These are phyloP conservation scores for Xylaria nigripes DNA, from an alignment of 495 filamentous ascomycete genomes.

Conservation along the genomic window DNA sequence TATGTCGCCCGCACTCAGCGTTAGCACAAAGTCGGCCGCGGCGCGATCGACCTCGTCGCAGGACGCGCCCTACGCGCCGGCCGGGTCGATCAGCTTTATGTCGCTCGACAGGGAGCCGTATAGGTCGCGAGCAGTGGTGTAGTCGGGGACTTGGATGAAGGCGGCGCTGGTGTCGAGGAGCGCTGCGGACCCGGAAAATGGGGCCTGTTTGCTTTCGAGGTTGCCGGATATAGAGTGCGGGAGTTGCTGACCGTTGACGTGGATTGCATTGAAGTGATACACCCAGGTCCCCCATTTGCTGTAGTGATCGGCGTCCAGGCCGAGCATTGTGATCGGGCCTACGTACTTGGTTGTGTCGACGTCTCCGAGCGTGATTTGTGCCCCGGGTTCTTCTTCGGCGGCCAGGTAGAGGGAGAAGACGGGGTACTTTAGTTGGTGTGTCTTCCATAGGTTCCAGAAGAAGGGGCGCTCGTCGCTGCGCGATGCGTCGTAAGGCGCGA, in stretches of 20 bases:
- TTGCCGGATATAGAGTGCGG: constrained; percentile 5
- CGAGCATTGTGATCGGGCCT: constrained; percentile 13
- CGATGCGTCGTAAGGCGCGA: constrained; percentile 11
- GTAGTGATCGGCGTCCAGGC: constrained; percentile 11
- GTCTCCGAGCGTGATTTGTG: constrained; percentile 29
- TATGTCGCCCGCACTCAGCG: constrained; percentile 8
- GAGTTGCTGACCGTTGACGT: constrained; percentile 2
- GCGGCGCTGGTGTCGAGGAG: constrained; percentile 20
- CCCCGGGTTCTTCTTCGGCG: constrained; percentile 12
- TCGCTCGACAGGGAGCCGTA: constrained; percentile 16
- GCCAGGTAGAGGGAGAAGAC: constrained; percentile 19
- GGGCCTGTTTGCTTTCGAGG: background rate
- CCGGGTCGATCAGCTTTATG: constrained; percentile 16
- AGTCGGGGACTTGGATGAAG: constrained; percentile 18
- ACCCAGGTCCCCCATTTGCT: constrained; percentile 8
- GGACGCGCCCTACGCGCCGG: constrained; percentile 18
- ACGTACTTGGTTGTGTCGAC: constrained; percentile 20
- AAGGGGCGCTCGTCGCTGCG: background rate
- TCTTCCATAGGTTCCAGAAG: constrained; percentile 11
- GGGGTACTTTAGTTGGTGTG: constrained; percentile 11
- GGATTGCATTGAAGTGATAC: constrained; percentile 8
- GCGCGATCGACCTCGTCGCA: constrained; percentile 13
- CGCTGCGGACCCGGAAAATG: background rate
- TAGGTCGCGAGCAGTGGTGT: constrained; percentile 12
- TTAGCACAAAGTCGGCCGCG: constrained; percentile 12